Conservation (phyloP, 23 red algal species). For the Gracilaria caudata region DNA sequence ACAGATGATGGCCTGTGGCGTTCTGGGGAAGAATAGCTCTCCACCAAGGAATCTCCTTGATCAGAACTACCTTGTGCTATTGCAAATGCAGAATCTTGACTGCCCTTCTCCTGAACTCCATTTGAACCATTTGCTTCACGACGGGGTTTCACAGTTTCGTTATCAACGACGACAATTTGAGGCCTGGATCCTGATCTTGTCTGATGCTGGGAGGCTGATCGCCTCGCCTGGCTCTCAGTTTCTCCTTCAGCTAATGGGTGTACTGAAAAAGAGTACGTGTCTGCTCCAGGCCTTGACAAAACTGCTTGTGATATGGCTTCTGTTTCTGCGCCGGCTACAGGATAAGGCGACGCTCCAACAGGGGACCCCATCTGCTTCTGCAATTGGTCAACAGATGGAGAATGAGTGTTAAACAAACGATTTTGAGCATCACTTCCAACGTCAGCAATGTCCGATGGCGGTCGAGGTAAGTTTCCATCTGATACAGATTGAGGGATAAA, state of each 20-base stretch:
- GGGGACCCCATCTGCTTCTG: background rate
- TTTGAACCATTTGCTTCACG: conserved; percentile 26
- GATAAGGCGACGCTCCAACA: background rate
- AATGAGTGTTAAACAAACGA: background rate
- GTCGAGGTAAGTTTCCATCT: conserved; percentile 40
- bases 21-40: conserved; percentile 27
- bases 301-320: conserved; percentile 33
- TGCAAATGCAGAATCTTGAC: background rate
- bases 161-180: conserved; percentile 62
- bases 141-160: background rate
- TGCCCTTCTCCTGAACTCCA: background rate
- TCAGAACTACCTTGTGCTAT: background rate
- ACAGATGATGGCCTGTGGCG: background rate
- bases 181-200: conserved; percentile 41
- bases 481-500: conserved; percentile 54
- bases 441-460: background rate
- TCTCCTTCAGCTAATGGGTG: conserved; percentile 15
- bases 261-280: conserved; percentile 43
- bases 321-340: conserved; percentile 2
- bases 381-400: conserved; percentile 21
- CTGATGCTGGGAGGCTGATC: background rate
- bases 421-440: background rate
- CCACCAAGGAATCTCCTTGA: conserved; percentile 6
- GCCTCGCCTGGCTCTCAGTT: background rate
- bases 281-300: conserved; percentile 11